phyloP scores from a whole-genome alignment of 352 stramenopile genomes.

The Halophytophthora polymorphica region DNA sequence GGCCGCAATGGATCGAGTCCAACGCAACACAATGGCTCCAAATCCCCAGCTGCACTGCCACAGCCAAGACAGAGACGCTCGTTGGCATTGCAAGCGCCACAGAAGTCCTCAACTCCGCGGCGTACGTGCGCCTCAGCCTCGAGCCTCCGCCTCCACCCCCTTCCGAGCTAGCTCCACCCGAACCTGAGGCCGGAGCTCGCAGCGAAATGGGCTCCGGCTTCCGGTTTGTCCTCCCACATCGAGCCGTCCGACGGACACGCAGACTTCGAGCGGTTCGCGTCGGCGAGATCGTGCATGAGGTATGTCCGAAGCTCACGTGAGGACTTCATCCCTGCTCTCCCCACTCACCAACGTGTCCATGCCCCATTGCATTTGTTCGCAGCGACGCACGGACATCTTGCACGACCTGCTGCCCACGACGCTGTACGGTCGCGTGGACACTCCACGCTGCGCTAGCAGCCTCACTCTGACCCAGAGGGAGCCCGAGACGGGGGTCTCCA shows the following conservation, averaged over 20 bases:
- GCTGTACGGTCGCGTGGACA: slow-evolving; percentile 20
- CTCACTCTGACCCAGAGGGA: not conserved
- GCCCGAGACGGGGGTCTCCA: slow-evolving; percentile 6
- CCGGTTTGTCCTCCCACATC: slow-evolving; percentile 26
- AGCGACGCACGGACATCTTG: slow-evolving; percentile 32
- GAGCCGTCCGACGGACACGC: slow-evolving; percentile 11
- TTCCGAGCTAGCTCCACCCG: not conserved
- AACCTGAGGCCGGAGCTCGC: slow-evolving; percentile 1
- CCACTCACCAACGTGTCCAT: not conserved
- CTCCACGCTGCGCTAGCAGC: not conserved
- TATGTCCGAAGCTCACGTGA: slow-evolving; percentile 6
- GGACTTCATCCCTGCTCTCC: not conserved
- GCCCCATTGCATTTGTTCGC: not conserved
- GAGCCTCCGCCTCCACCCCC: too few relatives aligned
- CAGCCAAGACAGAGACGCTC: not conserved
- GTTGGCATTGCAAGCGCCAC: not conserved
- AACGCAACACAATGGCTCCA: slow-evolving; percentile 13
- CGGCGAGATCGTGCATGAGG: slow-evolving; percentile 35
- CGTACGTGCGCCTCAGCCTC: slow-evolving; percentile 16
- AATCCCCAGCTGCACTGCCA: slow-evolving; percentile 1
- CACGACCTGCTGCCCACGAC: slow-evolving; percentile 36
- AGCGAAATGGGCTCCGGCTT: slow-evolving; percentile 14
- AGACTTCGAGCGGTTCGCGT: slow-evolving; percentile 26
- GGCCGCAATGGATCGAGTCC: slow-evolving; percentile 16
- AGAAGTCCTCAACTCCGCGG: slow-evolving; percentile 6